Conservation (phyloP, 441 rosid species). For the Dalechampia spathulata region DNA sequence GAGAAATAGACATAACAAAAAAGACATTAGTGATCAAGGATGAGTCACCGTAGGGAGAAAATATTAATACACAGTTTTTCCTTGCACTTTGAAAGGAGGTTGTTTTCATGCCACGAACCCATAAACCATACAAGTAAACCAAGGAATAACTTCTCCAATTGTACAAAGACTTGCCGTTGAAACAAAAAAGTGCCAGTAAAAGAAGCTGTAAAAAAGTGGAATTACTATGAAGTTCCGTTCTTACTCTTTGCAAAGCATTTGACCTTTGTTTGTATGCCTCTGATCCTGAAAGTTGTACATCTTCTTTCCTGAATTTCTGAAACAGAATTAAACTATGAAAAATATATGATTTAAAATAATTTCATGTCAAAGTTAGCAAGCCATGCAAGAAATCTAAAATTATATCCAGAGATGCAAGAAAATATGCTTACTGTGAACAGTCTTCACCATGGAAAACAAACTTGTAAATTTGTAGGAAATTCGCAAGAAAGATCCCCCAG, state of each 20-base stretch:
- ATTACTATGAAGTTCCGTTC: constrained; percentile 7
- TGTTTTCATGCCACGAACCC: too few species aligned
- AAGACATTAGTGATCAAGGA: too few species aligned
- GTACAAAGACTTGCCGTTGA: too few species aligned
- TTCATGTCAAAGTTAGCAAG: neutral
- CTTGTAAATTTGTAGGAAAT: neutral
- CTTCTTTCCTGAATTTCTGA: constrained; percentile 96
- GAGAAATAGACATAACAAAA: too few species aligned
- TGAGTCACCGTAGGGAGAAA: too few species aligned
- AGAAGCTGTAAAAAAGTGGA: neutral
- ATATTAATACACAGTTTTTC: too few species aligned
- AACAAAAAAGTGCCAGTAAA: neutral
- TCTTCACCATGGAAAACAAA: neutral
- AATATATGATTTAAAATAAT: too few species aligned
- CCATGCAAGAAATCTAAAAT: neutral
- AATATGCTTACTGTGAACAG: neutral
- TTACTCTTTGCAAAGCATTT: constrained; percentile 69
- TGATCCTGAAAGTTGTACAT: constrained; percentile 69
- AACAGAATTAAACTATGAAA: constrained; percentile 8
- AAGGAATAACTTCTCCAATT: too few species aligned
- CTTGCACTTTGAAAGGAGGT: too few species aligned
- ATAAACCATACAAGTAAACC: too few species aligned
- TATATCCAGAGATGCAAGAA: neutral
- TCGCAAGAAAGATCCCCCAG: too few species aligned
- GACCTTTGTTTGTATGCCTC: constrained; percentile 83